Percentiles rank a stretch among this genome's conserved stretches.
Evolutionary conservation across 805 yeast genomes (phyloP).

Genomic region (Ogataea ramenticola): DNA sequence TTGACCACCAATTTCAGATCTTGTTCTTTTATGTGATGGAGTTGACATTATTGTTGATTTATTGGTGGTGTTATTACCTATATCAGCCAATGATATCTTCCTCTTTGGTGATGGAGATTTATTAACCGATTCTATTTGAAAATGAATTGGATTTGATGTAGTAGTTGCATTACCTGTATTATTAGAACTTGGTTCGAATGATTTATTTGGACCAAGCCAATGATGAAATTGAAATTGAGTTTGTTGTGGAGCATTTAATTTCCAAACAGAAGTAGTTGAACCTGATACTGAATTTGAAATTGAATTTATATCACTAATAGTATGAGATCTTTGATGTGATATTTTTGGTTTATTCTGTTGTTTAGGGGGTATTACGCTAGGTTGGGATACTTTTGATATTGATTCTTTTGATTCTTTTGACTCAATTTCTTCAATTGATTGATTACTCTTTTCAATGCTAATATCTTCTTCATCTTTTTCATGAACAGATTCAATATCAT

Average conservation of each 20-base stretch:
- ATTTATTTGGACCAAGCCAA: constrained; percentile 24
- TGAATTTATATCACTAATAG: constrained; percentile 15
- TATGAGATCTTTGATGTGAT: constrained; percentile 21
- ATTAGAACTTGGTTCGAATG: no score
- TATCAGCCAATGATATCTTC: neutral
- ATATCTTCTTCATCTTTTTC: neutral
- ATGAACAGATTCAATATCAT: neutral
- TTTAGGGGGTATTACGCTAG: no score
- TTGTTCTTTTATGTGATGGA: neutral
- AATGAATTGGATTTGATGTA: constrained; percentile 4
- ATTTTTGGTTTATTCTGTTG: no score
- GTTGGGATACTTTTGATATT: no score
- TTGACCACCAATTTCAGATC: neutral
- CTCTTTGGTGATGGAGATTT: neutral
- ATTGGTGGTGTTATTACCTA: neutral
- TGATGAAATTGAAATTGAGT: constrained; percentile 29
- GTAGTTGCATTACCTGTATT: constrained; percentile 10
- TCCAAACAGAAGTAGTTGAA: constrained; percentile 26
- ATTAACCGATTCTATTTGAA: constrained; percentile 1
- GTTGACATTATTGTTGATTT: neutral
- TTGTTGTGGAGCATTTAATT: constrained; percentile 24
- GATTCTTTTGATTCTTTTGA: neutral
- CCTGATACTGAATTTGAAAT: constrained; percentile 11
- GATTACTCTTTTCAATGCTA: no score
- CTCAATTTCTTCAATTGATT: neutral